Base-by-base conservation (phyloP, 331 rosid genomes). In the Acacia concinna region DNA sequence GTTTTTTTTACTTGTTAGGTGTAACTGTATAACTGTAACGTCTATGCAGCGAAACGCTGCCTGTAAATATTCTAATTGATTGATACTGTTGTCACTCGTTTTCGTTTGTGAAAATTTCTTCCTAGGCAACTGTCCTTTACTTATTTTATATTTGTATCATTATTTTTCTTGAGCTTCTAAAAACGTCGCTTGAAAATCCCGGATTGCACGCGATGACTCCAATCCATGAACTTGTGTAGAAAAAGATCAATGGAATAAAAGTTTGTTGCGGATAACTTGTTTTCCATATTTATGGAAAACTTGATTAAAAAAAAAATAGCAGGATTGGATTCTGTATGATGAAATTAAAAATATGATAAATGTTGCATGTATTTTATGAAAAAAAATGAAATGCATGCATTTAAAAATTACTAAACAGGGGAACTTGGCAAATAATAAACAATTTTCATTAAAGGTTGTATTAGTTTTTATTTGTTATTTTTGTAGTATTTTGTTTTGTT, bases 61-160 rank as follows among this genome's bases (percentile, higher is more conserved):
- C 41, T 85, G 90, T 86, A 84, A 83, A 78, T 83, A 86, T 75
- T 76, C 54, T 54, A 65, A 70, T 78, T 51, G 10, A n/a, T 51
- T 64, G 70, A 56, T 83, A 34, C 64, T 35, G 60, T 80, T 66
- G 83, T 43, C 51, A 5, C 8, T 38, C 41, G 52, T 17, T 14
- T 54, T 54, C 62, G 30, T n/a, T 68, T 74, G 62, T 60, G 76
- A 44, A 44, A 80, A 52, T 43, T 38, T 46, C 52, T 32, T 66
- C 72, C 76, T 66, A 20, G 51, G 82, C 69, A 81, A 21, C 21
- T 78, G 15, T 34, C 34, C 15, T 81, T 80, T 32, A 23, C 18
- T 21, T 35, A 28, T 27, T 75, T 65, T 56, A 20, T 4, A 37
- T 32, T 60, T 18, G 8, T 7, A 51, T 20, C 27, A n/a, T 20